Percentiles rank a stretch among this genome's conserved stretches.
phyloP scores from a whole-genome alignment of 2,329 filamentous ascomycete species.

The Gnomoniopsis sp. region DNA sequence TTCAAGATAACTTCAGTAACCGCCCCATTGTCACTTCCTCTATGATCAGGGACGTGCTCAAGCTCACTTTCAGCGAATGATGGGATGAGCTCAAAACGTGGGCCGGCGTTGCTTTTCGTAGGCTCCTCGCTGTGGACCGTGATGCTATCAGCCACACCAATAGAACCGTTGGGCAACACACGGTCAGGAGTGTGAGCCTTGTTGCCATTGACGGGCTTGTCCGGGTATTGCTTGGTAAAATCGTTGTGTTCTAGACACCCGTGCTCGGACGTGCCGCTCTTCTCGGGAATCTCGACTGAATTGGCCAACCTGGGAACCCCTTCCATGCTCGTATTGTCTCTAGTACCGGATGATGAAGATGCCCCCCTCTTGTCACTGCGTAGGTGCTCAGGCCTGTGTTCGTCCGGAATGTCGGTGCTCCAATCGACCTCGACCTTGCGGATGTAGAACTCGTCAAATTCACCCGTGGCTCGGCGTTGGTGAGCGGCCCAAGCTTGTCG shows the following conservation, averaged over 20 bases:
- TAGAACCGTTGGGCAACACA: background rate
- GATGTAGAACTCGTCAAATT: constrained; percentile 46
- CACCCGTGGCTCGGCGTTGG: constrained; percentile 42
- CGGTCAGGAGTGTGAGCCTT: background rate
- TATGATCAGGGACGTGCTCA: background rate
- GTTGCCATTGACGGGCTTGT: background rate
- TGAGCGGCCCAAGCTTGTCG: constrained; percentile 49
- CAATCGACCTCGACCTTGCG: constrained; percentile 46
- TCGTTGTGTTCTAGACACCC: background rate
- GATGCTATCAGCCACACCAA: background rate
- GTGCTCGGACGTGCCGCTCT: background rate
- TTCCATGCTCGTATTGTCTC: background rate
- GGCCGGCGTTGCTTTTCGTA: background rate
- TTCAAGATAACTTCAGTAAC: background rate
- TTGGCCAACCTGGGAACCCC: background rate
- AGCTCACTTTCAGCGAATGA: background rate
- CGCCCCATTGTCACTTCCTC: background rate
- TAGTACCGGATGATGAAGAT: background rate
- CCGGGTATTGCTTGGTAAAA: background rate
- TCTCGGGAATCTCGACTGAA: background rate
- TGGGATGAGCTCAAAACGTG: background rate
- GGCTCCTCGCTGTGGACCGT: background rate
- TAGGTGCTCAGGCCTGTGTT: constrained; percentile 8
- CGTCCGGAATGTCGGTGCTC: constrained; percentile 26
- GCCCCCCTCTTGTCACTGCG: background rate